phyloP scores from a whole-genome alignment of 2,329 filamentous ascomycete genomes.

The Fusarium buharicum region DNA sequence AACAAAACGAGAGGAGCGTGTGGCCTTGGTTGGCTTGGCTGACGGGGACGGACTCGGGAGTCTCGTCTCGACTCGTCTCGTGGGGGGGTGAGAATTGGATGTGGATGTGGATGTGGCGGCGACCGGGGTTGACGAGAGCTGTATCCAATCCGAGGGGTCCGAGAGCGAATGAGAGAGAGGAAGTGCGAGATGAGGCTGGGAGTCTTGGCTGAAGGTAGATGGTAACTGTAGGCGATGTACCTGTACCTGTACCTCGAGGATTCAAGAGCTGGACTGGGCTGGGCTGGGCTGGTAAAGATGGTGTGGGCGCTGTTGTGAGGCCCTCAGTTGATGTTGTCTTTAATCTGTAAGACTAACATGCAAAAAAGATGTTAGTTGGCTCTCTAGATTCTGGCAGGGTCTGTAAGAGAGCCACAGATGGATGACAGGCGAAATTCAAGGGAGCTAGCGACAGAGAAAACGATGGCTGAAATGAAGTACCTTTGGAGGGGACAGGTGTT shows the following conservation, averaged over 20 bases:
- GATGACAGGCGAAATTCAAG: constrained; percentile 12
- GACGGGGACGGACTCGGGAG: constrained; percentile 19
- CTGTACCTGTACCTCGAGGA: not conserved
- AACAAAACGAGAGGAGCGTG: constrained; percentile 31
- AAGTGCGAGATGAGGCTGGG: constrained; percentile 33
- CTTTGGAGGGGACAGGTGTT: not conserved
- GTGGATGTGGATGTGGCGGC: constrained; percentile 17
- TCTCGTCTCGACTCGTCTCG: constrained; percentile 7
- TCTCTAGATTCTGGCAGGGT: constrained; percentile 27
- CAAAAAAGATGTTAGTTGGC: constrained; percentile 22
- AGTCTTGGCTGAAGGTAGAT: constrained; percentile 11
- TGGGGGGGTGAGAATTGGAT: constrained; percentile 34
- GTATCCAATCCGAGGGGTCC: constrained; percentile 37
- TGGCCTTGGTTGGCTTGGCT: constrained; percentile 41
- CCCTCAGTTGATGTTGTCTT: constrained; percentile 17
- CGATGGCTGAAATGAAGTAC: not conserved
- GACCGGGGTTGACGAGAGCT: constrained; percentile 25
- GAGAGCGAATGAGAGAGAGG: constrained; percentile 22
- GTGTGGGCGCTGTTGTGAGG: not conserved
- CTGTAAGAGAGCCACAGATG: constrained; percentile 23
- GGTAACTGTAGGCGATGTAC: too few species aligned
- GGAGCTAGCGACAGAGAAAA: constrained; percentile 10
- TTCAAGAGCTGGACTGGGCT: too few species aligned
- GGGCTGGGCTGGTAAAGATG: too few species aligned
- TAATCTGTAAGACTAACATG: constrained; percentile 16